These are phyloP conservation scores for Lasiosphaeria ovina DNA, from an alignment of 495 filamentous ascomycete species.

Conservation along the genomic window DNA sequence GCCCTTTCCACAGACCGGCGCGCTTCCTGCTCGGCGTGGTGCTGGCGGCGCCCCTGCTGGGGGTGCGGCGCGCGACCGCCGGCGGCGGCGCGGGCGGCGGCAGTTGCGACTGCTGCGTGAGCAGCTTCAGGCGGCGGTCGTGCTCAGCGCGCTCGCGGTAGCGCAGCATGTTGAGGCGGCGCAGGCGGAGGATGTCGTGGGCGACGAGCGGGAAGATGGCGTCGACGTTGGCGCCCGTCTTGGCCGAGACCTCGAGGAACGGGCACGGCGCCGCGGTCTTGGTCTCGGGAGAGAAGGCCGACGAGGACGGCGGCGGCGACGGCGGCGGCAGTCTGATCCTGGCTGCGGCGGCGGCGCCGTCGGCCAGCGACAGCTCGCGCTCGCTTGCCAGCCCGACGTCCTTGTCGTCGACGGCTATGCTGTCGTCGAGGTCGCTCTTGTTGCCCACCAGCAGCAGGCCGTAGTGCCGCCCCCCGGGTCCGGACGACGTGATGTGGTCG, in stretches of 20 bases:
- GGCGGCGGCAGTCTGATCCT: constrained; percentile 26
- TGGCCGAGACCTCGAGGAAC: constrained; percentile 41
- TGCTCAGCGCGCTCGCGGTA: constrained; percentile 18
- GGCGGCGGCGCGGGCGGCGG: neutral
- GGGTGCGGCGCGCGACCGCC: neutral
- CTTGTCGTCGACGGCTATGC: constrained; percentile 13
- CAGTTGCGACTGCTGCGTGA: constrained; percentile 7
- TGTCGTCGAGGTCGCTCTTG: constrained; percentile 32
- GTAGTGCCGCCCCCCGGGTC: constrained; percentile 24
- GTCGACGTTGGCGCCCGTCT: constrained; percentile 38
- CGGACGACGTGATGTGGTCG: constrained; percentile 16
- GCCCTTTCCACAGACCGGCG: constrained; percentile 17
- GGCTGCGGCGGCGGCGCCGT: constrained; percentile 27
- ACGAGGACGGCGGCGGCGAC: constrained; percentile 24
- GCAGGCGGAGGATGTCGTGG: constrained; percentile 30
- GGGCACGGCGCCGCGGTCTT: neutral
- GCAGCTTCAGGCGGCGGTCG: constrained; percentile 2
- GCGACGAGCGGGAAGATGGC: constrained; percentile 31
- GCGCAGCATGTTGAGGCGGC: constrained; percentile 24
- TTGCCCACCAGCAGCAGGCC: constrained; percentile 39
- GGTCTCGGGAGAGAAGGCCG: constrained; percentile 13
- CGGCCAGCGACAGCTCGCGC: constrained; percentile 28
- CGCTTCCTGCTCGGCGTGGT: constrained; percentile 5
- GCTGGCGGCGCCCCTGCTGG: no score
- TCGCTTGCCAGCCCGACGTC: constrained; percentile 16